Base-by-base conservation (phyloP, 2,329 filamentous ascomycete genomes). In the Colletotrichum higginsianum region DNA sequence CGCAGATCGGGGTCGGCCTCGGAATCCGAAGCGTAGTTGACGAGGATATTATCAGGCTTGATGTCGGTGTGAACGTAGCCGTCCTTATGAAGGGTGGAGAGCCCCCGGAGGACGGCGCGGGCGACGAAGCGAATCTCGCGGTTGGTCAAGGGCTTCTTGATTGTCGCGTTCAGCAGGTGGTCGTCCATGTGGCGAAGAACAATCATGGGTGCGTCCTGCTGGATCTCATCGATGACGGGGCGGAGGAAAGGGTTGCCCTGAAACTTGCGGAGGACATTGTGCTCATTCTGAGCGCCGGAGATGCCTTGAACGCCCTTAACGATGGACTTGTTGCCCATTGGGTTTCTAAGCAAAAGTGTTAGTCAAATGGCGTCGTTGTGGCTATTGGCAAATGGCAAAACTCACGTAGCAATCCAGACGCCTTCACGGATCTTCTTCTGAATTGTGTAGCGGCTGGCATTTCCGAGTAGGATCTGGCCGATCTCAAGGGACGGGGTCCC, bases 391-490 rank as follows among this genome's bases (percentile, higher is more conserved):
- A 11, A 12, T 0, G 21, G 8, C 21, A 5, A 5, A 16, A 38
- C 69, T 42, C 56, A 72, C 69, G 69, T 72, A 30, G 69, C 69
- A 8, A 72, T 72, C 69, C 69, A 72, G 2, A 72, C 69, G 23
- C 69, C 69, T 50, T 72, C 69, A 56, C 69, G 69, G n/a, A 72
- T 72, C 53, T 72, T 72, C 65, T 72, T 72, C 60, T 72, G 69
- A n/a, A 72, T 72, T 15, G 69, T 72, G 69, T 72, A 72, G 12
- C 69, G 61, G 65, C 53, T 72, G 18, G 69, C 69, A 11, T 72
- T 72, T 49, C 69, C 69, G 21, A 72, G 69, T 6, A 72, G 30
- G 47, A 72, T 72, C 65, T 72, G 69, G 35, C 69, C 69, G 46
- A 72, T 72, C 47, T 72, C 69, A 30, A 72, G 65, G 65, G 69